Percentiles rank a stretch among this genome's conserved stretches.
Conservation (phyloP, 1,284 basidiomycete genomes). For the Leccinum angustisporum region DNA sequence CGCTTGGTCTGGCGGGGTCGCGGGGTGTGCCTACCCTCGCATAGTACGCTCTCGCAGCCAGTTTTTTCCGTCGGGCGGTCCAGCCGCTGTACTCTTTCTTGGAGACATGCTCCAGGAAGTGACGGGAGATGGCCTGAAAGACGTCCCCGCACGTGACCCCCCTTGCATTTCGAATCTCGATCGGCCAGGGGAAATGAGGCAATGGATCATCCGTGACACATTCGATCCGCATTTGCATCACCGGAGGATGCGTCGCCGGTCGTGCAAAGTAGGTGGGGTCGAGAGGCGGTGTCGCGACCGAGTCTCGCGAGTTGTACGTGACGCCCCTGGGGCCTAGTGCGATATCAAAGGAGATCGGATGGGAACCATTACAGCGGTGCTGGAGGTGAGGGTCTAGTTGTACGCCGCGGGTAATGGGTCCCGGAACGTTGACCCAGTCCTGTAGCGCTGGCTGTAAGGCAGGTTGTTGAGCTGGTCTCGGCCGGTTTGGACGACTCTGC, state of each 20-base stretch:
- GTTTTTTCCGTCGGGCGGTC: constrained; percentile 33
- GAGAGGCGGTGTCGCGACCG: constrained; percentile 24
- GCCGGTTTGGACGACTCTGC: not conserved
- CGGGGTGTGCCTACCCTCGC: constrained; percentile 26
- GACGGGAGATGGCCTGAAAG: constrained; percentile 43
- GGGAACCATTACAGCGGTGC: constrained; percentile 43
- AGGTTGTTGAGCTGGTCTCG: not conserved
- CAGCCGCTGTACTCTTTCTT: constrained; percentile 43
- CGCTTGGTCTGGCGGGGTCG: constrained; percentile 5
- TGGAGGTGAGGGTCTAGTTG: constrained; percentile 55
- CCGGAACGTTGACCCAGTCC: not conserved
- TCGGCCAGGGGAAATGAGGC: constrained; percentile 51
- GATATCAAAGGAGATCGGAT: constrained; percentile 52
- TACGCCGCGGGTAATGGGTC: constrained; percentile 31
- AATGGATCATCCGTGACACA: constrained; percentile 50
- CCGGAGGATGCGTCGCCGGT: constrained; percentile 60
- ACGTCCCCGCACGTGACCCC: constrained; percentile 55
- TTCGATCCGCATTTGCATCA: constrained; percentile 53
- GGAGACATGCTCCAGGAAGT: constrained; percentile 46
- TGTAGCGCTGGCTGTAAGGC: not conserved
- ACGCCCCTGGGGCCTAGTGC: constrained; percentile 20
- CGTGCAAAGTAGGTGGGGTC: constrained; percentile 45
- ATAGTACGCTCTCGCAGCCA: constrained; percentile 32
- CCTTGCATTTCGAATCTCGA: constrained; percentile 45
- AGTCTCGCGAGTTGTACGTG: not conserved